phyloP scores from a whole-genome alignment of 208 protist species.

The Acanthamoeba sp. region DNA sequence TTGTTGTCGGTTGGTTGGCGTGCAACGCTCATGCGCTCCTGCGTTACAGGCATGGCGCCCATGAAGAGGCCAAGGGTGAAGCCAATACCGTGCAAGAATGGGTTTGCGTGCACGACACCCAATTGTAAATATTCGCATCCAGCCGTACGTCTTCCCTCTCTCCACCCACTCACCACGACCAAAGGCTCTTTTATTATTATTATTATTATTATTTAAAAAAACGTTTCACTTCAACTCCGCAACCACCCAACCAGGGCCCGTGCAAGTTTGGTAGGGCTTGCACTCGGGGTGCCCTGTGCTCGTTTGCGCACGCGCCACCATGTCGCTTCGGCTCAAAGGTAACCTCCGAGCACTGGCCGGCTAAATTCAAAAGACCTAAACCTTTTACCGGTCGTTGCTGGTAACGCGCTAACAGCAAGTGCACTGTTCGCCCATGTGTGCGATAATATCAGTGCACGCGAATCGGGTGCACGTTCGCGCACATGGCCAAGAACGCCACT shows the following conservation, averaged over 20 bases:
- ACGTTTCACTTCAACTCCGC: neutral
- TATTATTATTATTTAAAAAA: too few species aligned
- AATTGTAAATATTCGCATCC: constrained; percentile 32
- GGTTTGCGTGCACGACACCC: constrained; percentile 13
- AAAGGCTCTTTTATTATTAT: too few species aligned
- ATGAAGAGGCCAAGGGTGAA: constrained; percentile 15
- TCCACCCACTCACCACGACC: too few species aligned
- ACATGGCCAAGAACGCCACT: constrained; percentile 29
- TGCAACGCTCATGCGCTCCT: too few species aligned
- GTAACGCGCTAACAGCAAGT: neutral
- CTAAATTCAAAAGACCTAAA: neutral
- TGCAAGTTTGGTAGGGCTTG: constrained; percentile 39
- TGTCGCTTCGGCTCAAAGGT: constrained; percentile 27
- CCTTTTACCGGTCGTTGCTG: neutral
- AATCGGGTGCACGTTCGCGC: constrained; percentile 3
- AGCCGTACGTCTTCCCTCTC: neutral
- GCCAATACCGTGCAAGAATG: neutral
- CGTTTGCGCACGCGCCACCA: constrained; percentile 10
- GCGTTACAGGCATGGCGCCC: neutral
- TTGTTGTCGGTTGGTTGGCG: too few species aligned
- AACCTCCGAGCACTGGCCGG: neutral
- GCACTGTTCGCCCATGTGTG: neutral
- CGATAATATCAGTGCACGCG: constrained; percentile 6
- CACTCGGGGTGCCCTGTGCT: neutral
- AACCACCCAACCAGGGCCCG: neutral